Base-by-base conservation (phyloP, 176 grass and related monocot species). In the Musa beccarii region DNA sequence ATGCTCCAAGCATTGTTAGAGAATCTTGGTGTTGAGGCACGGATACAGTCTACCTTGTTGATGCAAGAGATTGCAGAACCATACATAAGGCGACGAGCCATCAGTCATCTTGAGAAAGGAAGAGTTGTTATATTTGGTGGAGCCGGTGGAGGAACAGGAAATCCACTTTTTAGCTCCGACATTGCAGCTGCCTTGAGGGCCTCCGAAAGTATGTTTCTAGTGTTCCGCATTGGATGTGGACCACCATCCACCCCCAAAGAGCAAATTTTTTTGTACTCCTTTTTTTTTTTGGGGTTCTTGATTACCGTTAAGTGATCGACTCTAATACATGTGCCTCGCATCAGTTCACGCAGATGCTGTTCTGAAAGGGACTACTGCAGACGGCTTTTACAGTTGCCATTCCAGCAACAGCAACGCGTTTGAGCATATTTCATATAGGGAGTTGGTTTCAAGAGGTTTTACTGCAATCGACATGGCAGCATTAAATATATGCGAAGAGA, bases 401-500 rank as follows among this genome's bases (percentile, higher is more conserved):
- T 79, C 90, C 21, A 84, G 49, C 67, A 88, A 83, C 71, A 80
- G 55, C 12, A 28, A 79, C 26, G 17, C 76, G 24, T 95, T 92
- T 88, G 96, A 99, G 73, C 91, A 95, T 77, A 88, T 99, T 69
- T 95, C 96, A 24, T 95, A 83, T 79, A 87, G 91, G 76, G 91
- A 99, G 81, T 81, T 99, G 55, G 78, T 79, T 76, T 80, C 84
- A 69, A 92, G 91, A 89, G 90, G 81, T 49, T 88, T 81, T 66
- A 92, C 84, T 68, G 87, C 83, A 76, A 88, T 99, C 80, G 91
- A 99, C 76, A 89, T 90, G 84, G 91, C 96, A 57, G 89, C 96
- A 69, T 71, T 99, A 83, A 93, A 89, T 19, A 89, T 90, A 52
- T 99, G 96, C n/a, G 88, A 95, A 81, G 96, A 99, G 72, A 99